These are phyloP conservation scores for Phytopythium litorale DNA, from an alignment of 352 stramenopile genomes.

Conservation along the genomic window DNA sequence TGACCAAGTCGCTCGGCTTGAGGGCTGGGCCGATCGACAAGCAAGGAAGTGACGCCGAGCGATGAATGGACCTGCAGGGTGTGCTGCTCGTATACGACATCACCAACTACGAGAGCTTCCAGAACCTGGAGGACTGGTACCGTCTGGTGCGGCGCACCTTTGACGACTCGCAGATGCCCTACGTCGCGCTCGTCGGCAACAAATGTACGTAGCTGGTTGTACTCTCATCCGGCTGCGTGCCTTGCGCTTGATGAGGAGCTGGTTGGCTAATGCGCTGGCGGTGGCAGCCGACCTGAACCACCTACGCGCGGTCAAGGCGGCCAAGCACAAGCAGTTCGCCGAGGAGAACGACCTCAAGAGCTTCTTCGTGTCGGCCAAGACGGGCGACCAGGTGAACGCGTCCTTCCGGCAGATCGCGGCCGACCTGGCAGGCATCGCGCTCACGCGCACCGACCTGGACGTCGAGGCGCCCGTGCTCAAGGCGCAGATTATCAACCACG, in stretches of 20 bases:
- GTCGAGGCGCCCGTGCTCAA: constrained; percentile 82
- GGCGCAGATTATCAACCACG: constrained; percentile 91
- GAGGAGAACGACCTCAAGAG: constrained; percentile 92
- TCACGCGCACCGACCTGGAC: constrained; percentile 87
- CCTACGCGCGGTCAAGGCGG: constrained; percentile 80
- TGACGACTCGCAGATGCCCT: constrained; percentile 80
- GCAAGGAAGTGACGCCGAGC: not conserved
- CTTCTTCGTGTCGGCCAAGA: constrained; percentile 94
- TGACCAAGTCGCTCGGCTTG: not conserved
- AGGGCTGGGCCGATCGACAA: not conserved
- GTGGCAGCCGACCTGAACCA: constrained; percentile 87
- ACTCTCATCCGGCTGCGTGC: not conserved
- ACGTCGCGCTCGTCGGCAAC: constrained; percentile 90
- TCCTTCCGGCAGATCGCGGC: constrained; percentile 83
- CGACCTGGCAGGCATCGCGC: constrained; percentile 74
- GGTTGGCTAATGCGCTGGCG: not conserved
- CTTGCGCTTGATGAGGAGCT: not conserved
- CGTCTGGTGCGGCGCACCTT: constrained; percentile 89
- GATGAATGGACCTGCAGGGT: constrained; percentile 34
- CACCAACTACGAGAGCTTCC: constrained; percentile 95
- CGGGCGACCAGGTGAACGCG: constrained; percentile 89
- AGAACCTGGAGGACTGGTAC: constrained; percentile 95
- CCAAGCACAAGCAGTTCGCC: constrained; percentile 91
- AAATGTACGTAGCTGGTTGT: constrained; percentile 61
- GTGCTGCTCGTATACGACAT: constrained; percentile 95